Base-by-base conservation (phyloP, 2,329 filamentous ascomycete species). In the Fusarium irregulare region DNA sequence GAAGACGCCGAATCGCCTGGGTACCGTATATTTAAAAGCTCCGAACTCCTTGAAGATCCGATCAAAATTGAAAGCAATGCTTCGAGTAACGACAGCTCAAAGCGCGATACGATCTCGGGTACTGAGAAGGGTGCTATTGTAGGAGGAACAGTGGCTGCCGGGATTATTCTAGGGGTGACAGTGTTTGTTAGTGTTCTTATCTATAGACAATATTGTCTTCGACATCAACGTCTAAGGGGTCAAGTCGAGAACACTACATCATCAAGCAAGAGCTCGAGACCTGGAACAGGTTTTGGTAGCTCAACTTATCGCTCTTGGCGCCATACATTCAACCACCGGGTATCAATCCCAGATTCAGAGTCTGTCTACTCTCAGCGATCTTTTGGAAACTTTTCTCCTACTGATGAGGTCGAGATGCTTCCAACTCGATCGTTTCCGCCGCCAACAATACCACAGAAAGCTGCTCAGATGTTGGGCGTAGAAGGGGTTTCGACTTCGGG, bases 101-200 rank as follows among this genome's bases (percentile, higher is more conserved):
- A 63, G 7, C 42, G 55, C 5, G n/a, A 46, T 12, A n/a, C 40
- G 11, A 44, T 16, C 21, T 58, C 40, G 14, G 46, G 51, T 10
- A 25, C 59, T n/a, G 23, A 61, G 11, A 69, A 56, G 27, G 66
- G 61, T 23, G 66, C 64, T 34, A 60, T 76, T 16, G 53, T 74
- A 16, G 72, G 72, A 6, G 72, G 72, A 3, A 68, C 65, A 4
- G 32, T 76, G 25, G 65, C 60, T 16, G 58, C 49, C 14, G 71
- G 66, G 9, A 56, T 75, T 18, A 27, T 73, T 13, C 51, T 75
- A 11, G 58, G 60, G 9, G 37, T 67, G 10, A 53, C 53, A 12
- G 27, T 75, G 16, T 74, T 75, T 45, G 28, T 76, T n/a, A 54
- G 55, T 23, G 61, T 66, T 16, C 56, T 60, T 25, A 56, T 68